phyloP scores from a whole-genome alignment of 768 basidiomycete species.

The Hygrophorus russula region DNA sequence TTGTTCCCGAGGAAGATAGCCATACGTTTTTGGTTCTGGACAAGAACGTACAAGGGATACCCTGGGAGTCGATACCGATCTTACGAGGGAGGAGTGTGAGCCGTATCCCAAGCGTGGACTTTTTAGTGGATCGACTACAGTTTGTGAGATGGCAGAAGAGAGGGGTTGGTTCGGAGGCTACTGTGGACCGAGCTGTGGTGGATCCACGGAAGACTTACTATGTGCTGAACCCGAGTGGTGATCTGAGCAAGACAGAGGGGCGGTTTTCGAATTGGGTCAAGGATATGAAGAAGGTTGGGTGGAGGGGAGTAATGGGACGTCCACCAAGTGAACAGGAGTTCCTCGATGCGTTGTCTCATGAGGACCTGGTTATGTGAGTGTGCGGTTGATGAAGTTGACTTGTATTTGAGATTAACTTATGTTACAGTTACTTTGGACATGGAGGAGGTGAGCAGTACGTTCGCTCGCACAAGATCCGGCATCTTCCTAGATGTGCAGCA shows the following conservation, averaged over 20 bases:
- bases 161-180: constrained; percentile 10
- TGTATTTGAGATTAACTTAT: constrained; percentile 1
- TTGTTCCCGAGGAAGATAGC: constrained; percentile 29
- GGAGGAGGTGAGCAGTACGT: constrained; percentile 94
- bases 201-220: constrained; percentile 67
- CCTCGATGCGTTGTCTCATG: constrained; percentile 51
- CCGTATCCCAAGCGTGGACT: constrained; percentile 84
- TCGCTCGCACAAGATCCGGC: constrained; percentile 75
- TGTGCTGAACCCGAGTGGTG: constrained; percentile 87
- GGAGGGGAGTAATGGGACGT: constrained; percentile 73
- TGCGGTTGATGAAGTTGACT: neutral
- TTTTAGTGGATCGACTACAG: constrained; percentile 73
- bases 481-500: constrained; percentile 77
- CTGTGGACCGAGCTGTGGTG: constrained; percentile 39
- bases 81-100: constrained; percentile 79
- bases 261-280: constrained; percentile 73
- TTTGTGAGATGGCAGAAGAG: constrained; percentile 39
- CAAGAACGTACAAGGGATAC: constrained; percentile 77
- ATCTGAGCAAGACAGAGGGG: constrained; percentile 73
- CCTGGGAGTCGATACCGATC: constrained; percentile 92
- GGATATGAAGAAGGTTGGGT: constrained; percentile 62
- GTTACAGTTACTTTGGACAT: constrained; percentile 89
- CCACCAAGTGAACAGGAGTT: constrained; percentile 81
- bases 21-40: constrained; percentile 88
- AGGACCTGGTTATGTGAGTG: constrained; percentile 87